Base-by-base conservation (phyloP, 495 filamentous ascomycete species). In the Xylaria castorea region DNA sequence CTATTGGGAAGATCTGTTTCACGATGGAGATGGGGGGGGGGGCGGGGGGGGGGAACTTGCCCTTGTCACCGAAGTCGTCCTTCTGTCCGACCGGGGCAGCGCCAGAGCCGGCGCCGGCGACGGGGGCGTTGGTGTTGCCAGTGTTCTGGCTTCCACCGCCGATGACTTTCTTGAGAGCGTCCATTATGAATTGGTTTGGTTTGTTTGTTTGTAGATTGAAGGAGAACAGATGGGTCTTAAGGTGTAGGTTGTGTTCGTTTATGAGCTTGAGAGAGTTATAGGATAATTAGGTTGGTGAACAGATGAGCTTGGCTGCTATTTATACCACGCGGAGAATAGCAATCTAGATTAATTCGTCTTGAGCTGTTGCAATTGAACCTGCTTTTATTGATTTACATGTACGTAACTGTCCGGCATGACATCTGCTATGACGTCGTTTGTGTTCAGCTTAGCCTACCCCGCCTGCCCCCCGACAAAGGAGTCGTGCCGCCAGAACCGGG, bases 31-130 rank as follows among this genome's bases (percentile, higher is more conserved):
- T 58, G 7, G 34, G 6, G 5, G 38, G 16, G 36, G 2, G 2
- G 0, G 11, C 16, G 22, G 7, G 14, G 3, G 5, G 6, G 3
- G 6, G 22, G 50, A n/a, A 55, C 80, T 63, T 72, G 84, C 83
- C 80, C 74, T 83, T 87, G 74, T 87, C 85, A 62, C 81, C 80
- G 64, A 83, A 81, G 71, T 87, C 85, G 42, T 70, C 71, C 70
- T 72, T 70, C 67, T 69, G 58, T 8, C 27, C 53, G 27, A 7
- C 27, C 14, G 72, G 67, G 46, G 64, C 57, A n/a, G 25, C 63
- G 18, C 40, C 42, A 9, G 73, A 40, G 44, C 75, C 60, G 22
- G 30, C 71, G 53, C 77, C 69, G 73, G 81, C 63, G 44, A 71
- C 63, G 18, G 73, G 50, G 42, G 57, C 53, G 58, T 62, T 73